Evolutionary conservation across 2,329 filamentous ascomycete species (phyloP), one percentile per base, ranked within the genome.

Genomic region (Simplicillium sp.): DNA sequence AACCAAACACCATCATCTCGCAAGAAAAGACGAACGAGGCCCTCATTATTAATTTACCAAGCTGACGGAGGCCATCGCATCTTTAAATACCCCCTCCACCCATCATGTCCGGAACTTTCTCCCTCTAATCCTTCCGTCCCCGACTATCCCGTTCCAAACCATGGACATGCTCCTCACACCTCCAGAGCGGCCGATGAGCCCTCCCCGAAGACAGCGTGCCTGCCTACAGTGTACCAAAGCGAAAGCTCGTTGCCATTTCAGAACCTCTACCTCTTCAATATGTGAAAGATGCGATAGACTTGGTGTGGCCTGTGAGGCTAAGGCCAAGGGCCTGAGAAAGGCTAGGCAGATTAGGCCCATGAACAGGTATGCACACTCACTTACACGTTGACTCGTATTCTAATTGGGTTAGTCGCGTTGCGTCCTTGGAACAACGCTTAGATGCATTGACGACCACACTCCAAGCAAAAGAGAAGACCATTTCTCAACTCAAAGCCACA

Each of bases 251-350:
- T 59, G 57, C 31, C 43, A 51, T 41, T 60, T 59, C 33, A 48
- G 16, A 16, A 36, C 47, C n/a, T 32, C 36, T 11, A 25, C 5
- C 9, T 45, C 40, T 11, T 48, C 55, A 42, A 16, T 51, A 7
- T 59, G 58, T 28, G 52, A 60, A 44, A 51, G 50, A 38, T 61
- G 57, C 34, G 46, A 56, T 25, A 44, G 49, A 37, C 39, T 57
- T 29, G 49, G 47, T 3, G 53, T 54, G 3, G 47, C 51, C 4
- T 62, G 60, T 39, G 35, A 40, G 4, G 50, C 51, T 3, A 60
- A 59, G 46, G 48, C 51, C 3, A 54, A 44, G 34, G 47, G 52
- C 14, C 37, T 62, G 37, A 53, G 59, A 39, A 60, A 50, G 41
- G 50, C 58, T 7, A 50, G 58, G 13, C 57, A 54, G 36, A 51